Conservation (phyloP, 2,329 filamentous ascomycete species). For the Pseudogymnoascus sp. region DNA sequence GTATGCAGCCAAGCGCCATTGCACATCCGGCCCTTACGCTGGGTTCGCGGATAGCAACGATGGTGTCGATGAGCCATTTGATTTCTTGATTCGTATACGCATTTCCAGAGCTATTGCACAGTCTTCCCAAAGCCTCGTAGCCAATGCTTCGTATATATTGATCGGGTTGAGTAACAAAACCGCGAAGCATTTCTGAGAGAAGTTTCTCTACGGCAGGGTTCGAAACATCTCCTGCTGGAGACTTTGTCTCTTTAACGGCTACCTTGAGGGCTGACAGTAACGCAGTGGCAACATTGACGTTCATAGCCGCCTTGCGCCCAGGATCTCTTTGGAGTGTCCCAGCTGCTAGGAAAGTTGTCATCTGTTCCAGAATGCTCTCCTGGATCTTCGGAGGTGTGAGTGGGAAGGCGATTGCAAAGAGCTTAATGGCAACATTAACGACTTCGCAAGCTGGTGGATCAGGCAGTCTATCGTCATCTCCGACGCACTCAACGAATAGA, state of each 20-base stretch:
- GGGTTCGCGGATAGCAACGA: constrained; percentile 87
- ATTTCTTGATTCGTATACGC: constrained; percentile 83
- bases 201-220: constrained; percentile 72
- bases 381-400: constrained; percentile 86
- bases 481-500: constrained; percentile 56
- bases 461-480: constrained; percentile 39
- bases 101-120: constrained; percentile 72
- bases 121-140: constrained; percentile 73
- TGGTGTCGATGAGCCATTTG: constrained; percentile 85
- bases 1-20: constrained; percentile 84
- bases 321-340: constrained; percentile 73
- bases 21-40: constrained; percentile 90
- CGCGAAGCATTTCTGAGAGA: constrained; percentile 63
- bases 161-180: constrained; percentile 74
- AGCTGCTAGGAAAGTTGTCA: constrained; percentile 80
- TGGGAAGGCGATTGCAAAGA: constrained; percentile 87
- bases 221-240: constrained; percentile 63
- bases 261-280: constrained; percentile 75
- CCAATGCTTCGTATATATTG: constrained; percentile 79
- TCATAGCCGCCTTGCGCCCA: constrained; percentile 81
- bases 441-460: constrained; percentile 87
- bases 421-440: constrained; percentile 84
- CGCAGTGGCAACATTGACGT: constrained; percentile 79
- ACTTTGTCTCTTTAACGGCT: constrained; percentile 69
- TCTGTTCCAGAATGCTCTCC: constrained; percentile 90